Base-by-base conservation (phyloP, 139 green algal species). In the Chlamydomonas sphaeroides region DNA sequence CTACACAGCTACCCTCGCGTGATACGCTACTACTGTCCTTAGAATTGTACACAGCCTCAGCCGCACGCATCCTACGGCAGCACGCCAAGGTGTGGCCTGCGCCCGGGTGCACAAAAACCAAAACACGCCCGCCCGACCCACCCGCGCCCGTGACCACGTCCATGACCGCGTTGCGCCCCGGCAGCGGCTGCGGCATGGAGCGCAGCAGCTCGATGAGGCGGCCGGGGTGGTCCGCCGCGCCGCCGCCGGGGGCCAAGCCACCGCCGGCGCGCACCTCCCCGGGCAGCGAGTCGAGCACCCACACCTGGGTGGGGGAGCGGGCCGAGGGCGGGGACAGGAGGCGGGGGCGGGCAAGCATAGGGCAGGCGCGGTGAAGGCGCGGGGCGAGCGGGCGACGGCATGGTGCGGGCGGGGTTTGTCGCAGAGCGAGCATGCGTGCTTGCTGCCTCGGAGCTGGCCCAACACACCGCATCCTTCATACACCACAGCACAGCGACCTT, bases 271-370 rank as follows among this genome's bases (percentile, higher is more conserved):
- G 85, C 32, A 98, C 91, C 68, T 94, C 85, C 2, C 95, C 96
- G 0, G 95, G 96, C 56, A 98, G 89, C 1, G 95, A 90, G 79
- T 98, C 96, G 57, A 98, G 89, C 65, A 98, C 95, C 96, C 96
- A 98, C 28, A 94, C 94, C 85, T 92, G 88, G 18, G 4, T 17
- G 4, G 53, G 53, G 10, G 65, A n/a, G 18, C 10, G 21, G 35
- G 35, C 10, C 8, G 4, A 53, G 45, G 45, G 14, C 45, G 11
- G 45, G 45, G 11, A 21, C 38, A 49, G 45, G 68, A 42, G 42
- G 2, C 11, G 14, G 28, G 68, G 3, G 45, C 14, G 45, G 28
- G 38, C 6, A 23, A 38, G 0, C 1, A 73, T 32, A n/a, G n/a
- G n/a, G n/a, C n/a, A n/a, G n/a, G n/a, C n/a, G n/a, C n/a, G n/a